These are phyloP conservation scores for Coniochaeta pulveracea DNA, from an alignment of 2,329 filamentous ascomycete species.

Conservation along the genomic window DNA sequence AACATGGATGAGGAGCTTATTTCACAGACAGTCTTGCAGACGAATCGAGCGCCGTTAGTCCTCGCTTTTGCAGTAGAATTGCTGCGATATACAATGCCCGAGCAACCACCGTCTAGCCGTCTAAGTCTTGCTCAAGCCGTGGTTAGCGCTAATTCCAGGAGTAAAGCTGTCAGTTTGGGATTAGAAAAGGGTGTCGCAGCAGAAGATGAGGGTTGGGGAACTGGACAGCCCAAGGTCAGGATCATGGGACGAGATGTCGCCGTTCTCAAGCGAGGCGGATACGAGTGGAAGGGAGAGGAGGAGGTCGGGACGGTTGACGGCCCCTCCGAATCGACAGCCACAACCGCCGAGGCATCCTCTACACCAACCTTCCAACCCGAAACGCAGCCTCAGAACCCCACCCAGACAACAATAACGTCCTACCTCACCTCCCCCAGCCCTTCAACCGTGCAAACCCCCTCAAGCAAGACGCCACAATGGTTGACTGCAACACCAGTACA, in stretches of 20 bases:
- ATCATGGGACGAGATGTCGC: constrained; percentile 64
- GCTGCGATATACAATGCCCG: constrained; percentile 71
- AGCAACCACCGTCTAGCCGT: constrained; percentile 74
- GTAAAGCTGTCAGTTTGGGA: constrained; percentile 65
- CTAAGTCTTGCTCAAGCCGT: constrained; percentile 76
- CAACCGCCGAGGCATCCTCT: constrained; percentile 10
- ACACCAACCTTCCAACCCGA: constrained; percentile 7
- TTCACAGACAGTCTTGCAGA: constrained; percentile 45
- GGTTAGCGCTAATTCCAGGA: constrained; percentile 68
- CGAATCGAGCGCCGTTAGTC: constrained; percentile 73
- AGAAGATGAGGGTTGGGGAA: constrained; percentile 61
- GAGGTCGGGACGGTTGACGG: constrained; percentile 10
- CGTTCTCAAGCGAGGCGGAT: constrained; percentile 69
- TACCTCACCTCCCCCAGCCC: constrained; percentile 5
- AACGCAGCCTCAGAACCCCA: constrained; percentile 4
- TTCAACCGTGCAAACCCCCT: constrained; percentile 9
- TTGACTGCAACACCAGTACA: constrained; percentile 37
- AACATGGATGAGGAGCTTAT: constrained; percentile 48
- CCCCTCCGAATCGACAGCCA: constrained; percentile 1
- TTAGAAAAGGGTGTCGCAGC: constrained; percentile 53
- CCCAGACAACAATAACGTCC: constrained; percentile 4
- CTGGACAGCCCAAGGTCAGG: constrained; percentile 62
- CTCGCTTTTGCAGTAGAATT: constrained; percentile 68
- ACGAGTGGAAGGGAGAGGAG: constrained; percentile 43
- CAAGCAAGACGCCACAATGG: constrained; percentile 26